phyloP scores from a whole-genome alignment of 192 early-diverging fungal species.

The Allomyces arbusculus region DNA sequence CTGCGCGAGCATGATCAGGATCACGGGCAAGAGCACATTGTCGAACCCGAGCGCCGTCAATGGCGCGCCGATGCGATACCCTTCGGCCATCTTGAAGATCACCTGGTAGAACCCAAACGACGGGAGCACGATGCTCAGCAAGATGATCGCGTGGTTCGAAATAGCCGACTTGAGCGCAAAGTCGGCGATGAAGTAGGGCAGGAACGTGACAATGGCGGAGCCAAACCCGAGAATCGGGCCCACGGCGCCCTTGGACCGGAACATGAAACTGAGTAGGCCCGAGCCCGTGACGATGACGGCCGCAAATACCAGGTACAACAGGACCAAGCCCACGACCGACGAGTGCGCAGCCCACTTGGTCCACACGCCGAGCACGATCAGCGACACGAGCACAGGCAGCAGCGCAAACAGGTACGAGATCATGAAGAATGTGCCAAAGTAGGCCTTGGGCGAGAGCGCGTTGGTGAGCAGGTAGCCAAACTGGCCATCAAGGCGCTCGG shows the following conservation, averaged over 20 bases:
- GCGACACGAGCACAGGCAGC: slow-evolving; percentile 9
- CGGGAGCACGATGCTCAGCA: neutral
- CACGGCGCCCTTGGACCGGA: slow-evolving; percentile 12
- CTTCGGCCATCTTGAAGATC: neutral
- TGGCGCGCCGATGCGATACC: neutral
- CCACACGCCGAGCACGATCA: slow-evolving; percentile 14
- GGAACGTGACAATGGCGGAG: slow-evolving; percentile 15
- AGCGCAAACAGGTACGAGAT: slow-evolving; percentile 12
- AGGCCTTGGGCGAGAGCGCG: neutral
- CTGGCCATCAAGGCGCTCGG: neutral
- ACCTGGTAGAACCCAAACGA: neutral
- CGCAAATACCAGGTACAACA: slow-evolving; percentile 8
- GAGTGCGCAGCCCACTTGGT: slow-evolving; percentile 11
- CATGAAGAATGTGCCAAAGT: neutral
- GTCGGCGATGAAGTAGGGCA: slow-evolving; percentile 20
- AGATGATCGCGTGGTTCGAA: neutral
- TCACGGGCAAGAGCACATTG: neutral
- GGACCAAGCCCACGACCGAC: slow-evolving; percentile 14
- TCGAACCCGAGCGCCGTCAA: neutral
- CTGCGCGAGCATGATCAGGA: neutral
- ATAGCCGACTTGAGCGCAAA: slow-evolving; percentile 10
- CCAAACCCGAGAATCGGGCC: slow-evolving; percentile 14
- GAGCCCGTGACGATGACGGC: slow-evolving; percentile 9
- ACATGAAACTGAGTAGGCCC: slow-evolving; percentile 12
- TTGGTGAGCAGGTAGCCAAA: neutral